Conservation (phyloP, 2,329 filamentous ascomycete species). For the Fusarium pseudocircinatum region DNA sequence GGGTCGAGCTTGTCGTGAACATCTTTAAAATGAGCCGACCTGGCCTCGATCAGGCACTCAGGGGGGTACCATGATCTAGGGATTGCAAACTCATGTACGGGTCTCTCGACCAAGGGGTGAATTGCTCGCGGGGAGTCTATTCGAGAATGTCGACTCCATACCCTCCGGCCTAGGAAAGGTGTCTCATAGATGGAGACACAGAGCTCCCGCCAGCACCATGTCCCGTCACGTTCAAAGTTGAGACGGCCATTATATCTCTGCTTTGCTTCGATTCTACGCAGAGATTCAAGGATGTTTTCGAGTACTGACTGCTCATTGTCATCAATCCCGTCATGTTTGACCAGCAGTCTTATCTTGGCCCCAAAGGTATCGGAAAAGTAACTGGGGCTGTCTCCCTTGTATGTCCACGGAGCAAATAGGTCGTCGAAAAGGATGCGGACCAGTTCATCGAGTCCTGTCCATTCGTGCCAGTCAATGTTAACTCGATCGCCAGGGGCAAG, state of each 20-base stretch:
- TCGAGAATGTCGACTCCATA: not conserved
- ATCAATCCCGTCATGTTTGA: not conserved
- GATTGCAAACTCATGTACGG: not conserved
- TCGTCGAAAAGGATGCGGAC: not conserved
- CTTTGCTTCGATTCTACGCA: not conserved
- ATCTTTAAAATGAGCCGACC: not conserved
- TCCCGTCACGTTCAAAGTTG: not conserved
- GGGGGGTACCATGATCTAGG: not conserved
- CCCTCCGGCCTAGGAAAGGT: too few species aligned
- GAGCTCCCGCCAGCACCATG: not conserved
- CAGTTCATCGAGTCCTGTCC: accelerated
- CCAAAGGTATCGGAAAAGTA: not conserved
- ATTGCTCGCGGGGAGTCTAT: not conserved
- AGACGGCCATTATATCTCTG: not conserved
- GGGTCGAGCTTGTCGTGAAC: not conserved
- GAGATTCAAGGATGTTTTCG: not conserved
- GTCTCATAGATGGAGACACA: not conserved
- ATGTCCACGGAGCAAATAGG: not conserved
- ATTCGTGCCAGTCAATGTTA: not conserved
- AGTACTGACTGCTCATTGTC: not conserved
- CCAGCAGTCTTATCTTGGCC: not conserved
- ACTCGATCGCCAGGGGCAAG: not conserved
- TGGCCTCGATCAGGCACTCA: accelerated
- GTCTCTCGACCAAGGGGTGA: accelerated
- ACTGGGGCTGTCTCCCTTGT: not conserved